Evolutionary conservation across 805 yeast species (phyloP), one percentile per base, ranked within the genome.

Genomic region (Ogataea glucozyma): DNA sequence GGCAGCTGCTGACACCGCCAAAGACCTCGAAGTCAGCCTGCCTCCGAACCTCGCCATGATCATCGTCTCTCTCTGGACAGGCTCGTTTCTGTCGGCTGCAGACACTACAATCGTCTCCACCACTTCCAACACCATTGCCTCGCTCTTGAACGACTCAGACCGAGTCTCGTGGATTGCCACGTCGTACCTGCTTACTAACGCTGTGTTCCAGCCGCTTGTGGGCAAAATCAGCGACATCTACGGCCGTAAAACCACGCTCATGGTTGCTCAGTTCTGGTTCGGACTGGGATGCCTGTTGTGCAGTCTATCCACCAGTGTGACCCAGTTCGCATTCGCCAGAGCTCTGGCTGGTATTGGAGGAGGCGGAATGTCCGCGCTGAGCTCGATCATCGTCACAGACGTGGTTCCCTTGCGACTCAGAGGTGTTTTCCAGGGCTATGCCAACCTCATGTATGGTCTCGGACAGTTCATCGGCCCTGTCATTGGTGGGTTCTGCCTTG

Each of bases 141-240:
- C 81, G 5, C 79, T 79, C 18, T 70, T 82, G 57, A 62, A 77
- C 34, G 78, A 75, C 34, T 67, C 80, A 30, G 69, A 72, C 13
- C 56, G 71, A 46, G 65, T 78, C 5, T 64, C 80, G 2, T 85
- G 91, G 90, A 83, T 85, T 3, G 88, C 89, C 3, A 79, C 89
- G 0, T 76, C 86, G 1, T 80, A 83, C 41, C 66, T 86, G 23
- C 64, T 86, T 21, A 81, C 90, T 1, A 79, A 78, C 47, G 76
- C 87, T 3, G 85, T 86, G 1, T 82, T 83, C 60, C 90, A 84
- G 62, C 90, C 88, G 0, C 58, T 85, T 19, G 82, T 79, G 43
- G 93, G 91, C 4, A 76, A 83, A 44, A 65, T 84, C 23, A 75
- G 85, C 31, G 91, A 86, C 51, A 75, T 85, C 17, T 67, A 74